Percentiles rank a stretch among this genome's conserved stretches.
Evolutionary conservation across 2,329 filamentous ascomycete genomes (phyloP).

Genomic region (Botrytis cinerea): DNA sequence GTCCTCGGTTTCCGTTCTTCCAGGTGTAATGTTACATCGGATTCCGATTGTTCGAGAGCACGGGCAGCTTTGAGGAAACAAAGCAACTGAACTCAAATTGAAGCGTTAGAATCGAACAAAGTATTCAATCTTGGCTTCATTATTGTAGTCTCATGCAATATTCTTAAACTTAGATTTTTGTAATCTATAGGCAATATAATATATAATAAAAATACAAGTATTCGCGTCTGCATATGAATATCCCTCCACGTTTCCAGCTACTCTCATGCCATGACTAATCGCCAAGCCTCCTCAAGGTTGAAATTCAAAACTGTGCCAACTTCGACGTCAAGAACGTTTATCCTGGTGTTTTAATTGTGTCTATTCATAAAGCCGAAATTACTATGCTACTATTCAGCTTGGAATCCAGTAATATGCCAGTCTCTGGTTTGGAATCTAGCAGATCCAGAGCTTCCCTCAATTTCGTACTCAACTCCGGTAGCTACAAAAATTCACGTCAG

Average conservation of each 20-base stretch:
- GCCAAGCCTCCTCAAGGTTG: not conserved
- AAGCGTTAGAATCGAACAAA: not conserved
- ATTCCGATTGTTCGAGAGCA: not conserved
- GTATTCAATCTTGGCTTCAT: not conserved
- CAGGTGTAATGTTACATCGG: not conserved
- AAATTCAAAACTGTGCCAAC: not conserved
- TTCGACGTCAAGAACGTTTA: not conserved
- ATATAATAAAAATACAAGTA: not conserved
- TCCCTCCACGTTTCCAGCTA: too few relatives aligned
- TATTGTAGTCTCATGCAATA: not conserved
- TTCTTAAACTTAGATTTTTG: not conserved
- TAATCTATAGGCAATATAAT: not conserved
- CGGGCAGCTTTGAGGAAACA: not conserved
- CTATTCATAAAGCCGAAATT: not conserved
- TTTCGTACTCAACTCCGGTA: not conserved
- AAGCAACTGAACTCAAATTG: not conserved
- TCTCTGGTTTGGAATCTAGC: not conserved
- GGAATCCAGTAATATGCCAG: not conserved
- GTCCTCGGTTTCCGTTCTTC: slow-evolving; percentile 1
- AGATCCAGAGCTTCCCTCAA: not conserved
- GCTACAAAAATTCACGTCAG: not conserved
- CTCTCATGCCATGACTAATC: not conserved
- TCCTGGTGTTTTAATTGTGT: not conserved
- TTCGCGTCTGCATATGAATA: not conserved
- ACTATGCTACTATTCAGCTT: not conserved